Evolutionary conservation across 306 rosid genomes (phyloP), one percentile per base, ranked within the genome.

Genomic region (Gastrolobium bilobum): DNA sequence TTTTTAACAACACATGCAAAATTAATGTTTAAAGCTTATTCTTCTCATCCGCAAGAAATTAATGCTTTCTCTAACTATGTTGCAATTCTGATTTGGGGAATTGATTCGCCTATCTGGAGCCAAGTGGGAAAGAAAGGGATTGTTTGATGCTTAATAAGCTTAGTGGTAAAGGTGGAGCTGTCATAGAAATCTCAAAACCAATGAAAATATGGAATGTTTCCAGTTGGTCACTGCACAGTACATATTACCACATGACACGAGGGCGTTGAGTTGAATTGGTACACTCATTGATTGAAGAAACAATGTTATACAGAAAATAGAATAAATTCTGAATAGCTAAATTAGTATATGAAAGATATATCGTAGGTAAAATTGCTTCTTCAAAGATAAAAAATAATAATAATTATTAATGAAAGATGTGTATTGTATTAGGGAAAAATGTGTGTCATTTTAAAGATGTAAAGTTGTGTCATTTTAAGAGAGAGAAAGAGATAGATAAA

Each of bases 91-190:
- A 59, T 61, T 51, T 30, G 74, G 43, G 38, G 84, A 43, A 72
- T 80, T 31, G 75, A 80, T 80, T 80, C 75, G 35, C 69, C 52
- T 53, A 63, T 64, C 31, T 34, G 75, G 59, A 79, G 31, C 4
- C 83, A 69, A 47, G 64, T 79, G 63, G 83, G 42, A 76, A 71
- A 61, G 42, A 44, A 40, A 48, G 40, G 15, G 79, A 0, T 58
- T 74, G 72, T 75, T 75, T 3, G 71, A 75, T 75, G 62, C 71
- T 46, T 33, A 60, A 3, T 44, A 51, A 37, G 73, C 51, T 72
- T 38, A 61, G 66, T 50, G 78, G 83, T 70, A 51, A 72, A 69
- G 44, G 15, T 33, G 29, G 13, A 60, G 43, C 10, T 51, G 74
- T 51, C n/a, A 79, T 2, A 40, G 60, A 53, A 62, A 62, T 51